These are phyloP conservation scores for Fallopia convolvulus DNA, from an alignment of 148 eudicot genomes.

Conservation along the genomic window DNA sequence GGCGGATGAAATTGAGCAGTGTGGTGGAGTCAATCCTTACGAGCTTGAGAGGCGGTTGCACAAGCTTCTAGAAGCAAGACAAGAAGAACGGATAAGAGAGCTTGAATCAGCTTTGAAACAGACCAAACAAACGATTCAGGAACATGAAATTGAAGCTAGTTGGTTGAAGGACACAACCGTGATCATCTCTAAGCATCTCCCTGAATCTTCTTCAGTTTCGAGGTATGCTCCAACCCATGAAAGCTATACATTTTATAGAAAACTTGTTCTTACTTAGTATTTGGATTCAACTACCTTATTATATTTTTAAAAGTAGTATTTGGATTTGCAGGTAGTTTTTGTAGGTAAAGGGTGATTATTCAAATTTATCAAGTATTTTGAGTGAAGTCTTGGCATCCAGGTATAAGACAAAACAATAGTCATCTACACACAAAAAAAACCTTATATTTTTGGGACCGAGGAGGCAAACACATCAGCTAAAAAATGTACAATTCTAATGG, in stretches of 20 bases:
- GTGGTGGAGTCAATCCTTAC: constrained; percentile 45
- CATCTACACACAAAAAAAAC: background rate
- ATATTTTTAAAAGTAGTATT: background rate
- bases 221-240: constrained; percentile 13
- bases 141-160: constrained; percentile 44
- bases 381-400: background rate
- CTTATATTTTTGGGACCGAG: background rate
- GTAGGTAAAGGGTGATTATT: background rate
- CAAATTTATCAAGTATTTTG: background rate
- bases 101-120: constrained; percentile 50
- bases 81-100: constrained; percentile 51
- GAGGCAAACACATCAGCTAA: background rate
- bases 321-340: constrained; percentile 2
- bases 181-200: constrained; percentile 45
- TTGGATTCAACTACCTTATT: background rate
- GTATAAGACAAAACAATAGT: background rate
- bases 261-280: background rate
- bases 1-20: constrained; percentile 19
- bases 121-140: constrained; percentile 35
- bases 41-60: constrained; percentile 66
- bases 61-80: constrained; percentile 50
- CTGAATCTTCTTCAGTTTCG: constrained; percentile 26
- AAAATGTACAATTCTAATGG: background rate
- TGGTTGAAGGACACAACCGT: constrained; percentile 67
- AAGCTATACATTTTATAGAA: background rate